These are phyloP conservation scores for Eucalyptus regnans DNA, from an alignment of 345 rosid genomes.

Conservation along the genomic window DNA sequence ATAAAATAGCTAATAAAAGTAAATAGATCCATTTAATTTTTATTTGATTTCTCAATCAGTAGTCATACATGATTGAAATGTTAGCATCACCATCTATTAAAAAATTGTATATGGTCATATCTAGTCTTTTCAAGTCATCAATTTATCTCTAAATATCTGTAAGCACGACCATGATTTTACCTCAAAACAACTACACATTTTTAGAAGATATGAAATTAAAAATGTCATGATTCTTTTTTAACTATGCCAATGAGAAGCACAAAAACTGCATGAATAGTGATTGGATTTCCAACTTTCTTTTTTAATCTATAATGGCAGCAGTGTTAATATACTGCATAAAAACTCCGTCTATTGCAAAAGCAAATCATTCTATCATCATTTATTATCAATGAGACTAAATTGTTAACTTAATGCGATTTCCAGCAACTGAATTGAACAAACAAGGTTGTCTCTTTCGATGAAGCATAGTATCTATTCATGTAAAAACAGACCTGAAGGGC, in stretches of 20 bases:
- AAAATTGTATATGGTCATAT: background rate
- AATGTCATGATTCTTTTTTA: background rate
- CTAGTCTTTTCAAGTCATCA: background rate
- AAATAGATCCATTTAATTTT: background rate
- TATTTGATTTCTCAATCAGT: background rate
- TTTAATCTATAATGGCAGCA: background rate
- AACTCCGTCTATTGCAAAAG: background rate
- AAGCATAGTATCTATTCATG: slow-evolving; percentile 1
- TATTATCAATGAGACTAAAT: background rate
- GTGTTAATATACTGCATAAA: background rate
- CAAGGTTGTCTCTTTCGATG: background rate
- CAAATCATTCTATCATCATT: background rate
- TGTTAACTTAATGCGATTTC: background rate
- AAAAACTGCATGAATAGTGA: background rate
- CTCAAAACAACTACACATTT: background rate
- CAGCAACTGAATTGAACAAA: background rate
- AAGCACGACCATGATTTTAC: background rate
- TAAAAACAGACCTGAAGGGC: slow-evolving; percentile 53
- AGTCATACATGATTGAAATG: background rate
- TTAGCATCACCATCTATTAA: background rate
- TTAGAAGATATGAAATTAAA: too few relatives aligned
- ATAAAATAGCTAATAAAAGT: background rate
- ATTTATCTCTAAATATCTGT: background rate
- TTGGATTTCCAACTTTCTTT: background rate
- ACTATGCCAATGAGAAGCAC: background rate